A percentile compares a stretch with the other conserved stretches of the same genome.
Evolutionary conservation across 2,329 filamentous ascomycete species (phyloP).

Genomic region (Akanthomyces lecanii): DNA sequence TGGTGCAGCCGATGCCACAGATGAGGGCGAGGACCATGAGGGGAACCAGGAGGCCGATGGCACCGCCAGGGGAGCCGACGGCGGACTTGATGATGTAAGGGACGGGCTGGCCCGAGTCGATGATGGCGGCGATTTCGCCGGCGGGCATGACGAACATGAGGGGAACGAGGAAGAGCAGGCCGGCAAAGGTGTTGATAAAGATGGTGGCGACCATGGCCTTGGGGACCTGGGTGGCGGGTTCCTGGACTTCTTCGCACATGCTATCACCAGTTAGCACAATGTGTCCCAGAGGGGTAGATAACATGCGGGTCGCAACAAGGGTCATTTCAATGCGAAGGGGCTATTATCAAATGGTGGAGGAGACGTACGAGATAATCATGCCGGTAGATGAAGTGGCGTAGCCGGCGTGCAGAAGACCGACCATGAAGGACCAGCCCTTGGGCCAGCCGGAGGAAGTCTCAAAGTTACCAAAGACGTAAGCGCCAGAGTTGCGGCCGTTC

Average conservation of each 20-base stretch:
- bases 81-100: conserved; percentile 61
- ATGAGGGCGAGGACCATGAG: conserved; percentile 62
- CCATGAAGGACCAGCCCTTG: conserved; percentile 67
- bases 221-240: conserved; percentile 63
- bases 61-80: conserved; percentile 55
- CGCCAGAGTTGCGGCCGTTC: conserved; percentile 58
- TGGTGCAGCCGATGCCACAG: conserved; percentile 66
- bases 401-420: conserved; percentile 67
- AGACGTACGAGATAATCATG: conserved; percentile 70
- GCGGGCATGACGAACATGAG: conserved; percentile 66
- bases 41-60: conserved; percentile 60
- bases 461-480: conserved; percentile 65
- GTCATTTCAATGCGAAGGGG: conserved; percentile 10
- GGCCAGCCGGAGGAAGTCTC: conserved; percentile 66
- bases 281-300: conserved; percentile 13
- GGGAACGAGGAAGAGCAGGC: conserved; percentile 64
- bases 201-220: conserved; percentile 69
- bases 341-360: neutral
- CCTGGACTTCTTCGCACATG: conserved; percentile 70
- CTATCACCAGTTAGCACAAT: conserved; percentile 31
- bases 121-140: conserved; percentile 48
- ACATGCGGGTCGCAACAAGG: neutral
- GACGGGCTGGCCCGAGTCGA: conserved; percentile 57
- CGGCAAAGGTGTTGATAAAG: conserved; percentile 61
- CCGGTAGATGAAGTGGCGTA: conserved; percentile 73